These are phyloP conservation scores for Cryphonectria radicalis DNA, from an alignment of 2,329 filamentous ascomycete genomes.

Conservation along the genomic window DNA sequence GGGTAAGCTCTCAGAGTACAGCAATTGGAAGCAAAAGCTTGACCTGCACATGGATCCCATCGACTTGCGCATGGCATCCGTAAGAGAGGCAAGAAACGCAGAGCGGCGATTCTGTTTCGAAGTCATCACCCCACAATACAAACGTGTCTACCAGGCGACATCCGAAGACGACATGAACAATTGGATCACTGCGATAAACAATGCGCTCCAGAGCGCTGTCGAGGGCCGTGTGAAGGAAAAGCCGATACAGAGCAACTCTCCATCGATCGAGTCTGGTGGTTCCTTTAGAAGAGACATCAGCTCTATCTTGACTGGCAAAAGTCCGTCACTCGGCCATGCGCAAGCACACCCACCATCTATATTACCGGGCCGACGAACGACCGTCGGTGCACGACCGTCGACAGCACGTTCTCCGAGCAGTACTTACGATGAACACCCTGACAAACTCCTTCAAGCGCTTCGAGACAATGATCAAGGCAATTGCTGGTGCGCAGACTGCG, in stretches of 20 bases:
- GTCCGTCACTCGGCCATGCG: slow-evolving; percentile 66
- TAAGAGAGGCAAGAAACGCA: slow-evolving; percentile 91
- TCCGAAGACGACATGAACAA: slow-evolving; percentile 97
- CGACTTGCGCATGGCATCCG: slow-evolving; percentile 94
- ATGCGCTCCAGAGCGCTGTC: slow-evolving; percentile 92
- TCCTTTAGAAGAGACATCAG: slow-evolving; percentile 84
- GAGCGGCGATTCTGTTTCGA: slow-evolving; percentile 98
- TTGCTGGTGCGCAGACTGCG: slow-evolving; percentile 91
- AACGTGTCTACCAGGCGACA: slow-evolving; percentile 94
- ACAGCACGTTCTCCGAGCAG: slow-evolving; percentile 60
- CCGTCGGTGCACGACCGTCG: slow-evolving; percentile 83
- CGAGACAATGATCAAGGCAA: slow-evolving; percentile 92
- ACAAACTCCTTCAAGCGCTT: slow-evolving; percentile 83
- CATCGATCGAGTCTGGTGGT: slow-evolving; percentile 49
- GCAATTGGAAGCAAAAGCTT: slow-evolving; percentile 97
- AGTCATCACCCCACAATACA: slow-evolving; percentile 95
- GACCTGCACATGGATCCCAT: slow-evolving; percentile 98
- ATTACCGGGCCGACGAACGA: slow-evolving; percentile 80
- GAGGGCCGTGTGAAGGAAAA: slow-evolving; percentile 72
- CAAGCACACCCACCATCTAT: slow-evolving; percentile 53
- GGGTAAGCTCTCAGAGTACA: slow-evolving; percentile 95
- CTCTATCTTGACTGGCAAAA: slow-evolving; percentile 91
- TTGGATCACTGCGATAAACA: slow-evolving; percentile 97
- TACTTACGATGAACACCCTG: slow-evolving; percentile 79
- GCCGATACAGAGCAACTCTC: slow-evolving; percentile 44